Base-by-base conservation (phyloP, 176 grass and related monocot genomes). In the Bonia amplexicaulis region DNA sequence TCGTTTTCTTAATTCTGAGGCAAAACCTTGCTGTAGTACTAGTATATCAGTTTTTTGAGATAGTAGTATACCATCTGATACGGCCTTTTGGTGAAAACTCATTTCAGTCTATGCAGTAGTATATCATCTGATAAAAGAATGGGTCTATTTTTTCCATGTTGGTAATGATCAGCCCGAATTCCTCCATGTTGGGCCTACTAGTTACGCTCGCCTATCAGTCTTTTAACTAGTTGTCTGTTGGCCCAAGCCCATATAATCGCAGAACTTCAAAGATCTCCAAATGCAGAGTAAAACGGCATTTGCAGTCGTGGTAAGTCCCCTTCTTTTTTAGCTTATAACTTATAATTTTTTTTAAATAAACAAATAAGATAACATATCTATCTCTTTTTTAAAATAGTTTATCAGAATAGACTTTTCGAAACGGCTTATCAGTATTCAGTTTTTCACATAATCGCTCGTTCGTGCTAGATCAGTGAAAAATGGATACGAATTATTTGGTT, bases 371-470 rank as follows among this genome's bases (percentile, higher is more conserved):
- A 37, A 37, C 0, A 3, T 3, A 5, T 37, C 35, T 37, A 37
- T 37, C 35, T 37, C 2, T 5, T 0, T 35, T 37, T 37, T 5
- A 0, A 37, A 37, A 37, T 5, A 0, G 0, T 4, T 37, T 37
- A 37, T 5, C 4, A 5, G 4, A 0, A 37, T 37, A 37, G 4
- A 37, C 4, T 5, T 37, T 5, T 37, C 3, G 5, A 37, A 37
- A 37, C 5, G 0, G 4, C 5, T 37, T 5, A 37, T 37, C 35
- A 4, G 4, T 0, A 5, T 37, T 37, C 0, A 3, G 0, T 37
- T 37, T 5, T 37, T 37, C 0, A 0, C 35, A 37, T 0, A 37
- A 37, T 5, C 4, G 4, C 0, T 37, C 5, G 4, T 0, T 37
- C 5, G 4, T 37, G 35, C 0, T 37, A 37, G 35, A n/a, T n/a